These are phyloP conservation scores for Coniophora puteana DNA, from an alignment of 1,284 basidiomycete genomes.

Conservation along the genomic window DNA sequence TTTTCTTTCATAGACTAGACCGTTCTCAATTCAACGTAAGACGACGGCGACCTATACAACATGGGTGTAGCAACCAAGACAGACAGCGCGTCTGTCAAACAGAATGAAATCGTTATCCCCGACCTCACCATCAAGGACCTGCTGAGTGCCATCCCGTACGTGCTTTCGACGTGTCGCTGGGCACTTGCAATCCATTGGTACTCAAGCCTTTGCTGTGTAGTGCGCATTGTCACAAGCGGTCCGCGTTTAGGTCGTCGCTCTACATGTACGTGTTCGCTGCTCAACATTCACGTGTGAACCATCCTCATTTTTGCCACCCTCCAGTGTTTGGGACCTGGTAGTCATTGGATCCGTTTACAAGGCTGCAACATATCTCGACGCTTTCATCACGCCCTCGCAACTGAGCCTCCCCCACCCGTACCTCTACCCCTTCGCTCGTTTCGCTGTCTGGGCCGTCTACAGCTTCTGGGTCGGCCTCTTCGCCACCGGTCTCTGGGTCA, in stretches of 20 bases:
- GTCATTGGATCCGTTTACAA: conserved; percentile 74
- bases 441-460: conserved; percentile 82
- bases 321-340: conserved; percentile 71
- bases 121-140: conserved; percentile 85
- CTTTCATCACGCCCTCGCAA: conserved; percentile 52
- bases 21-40: no score
- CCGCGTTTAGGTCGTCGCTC: conserved; percentile 76
- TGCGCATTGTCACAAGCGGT: conserved; percentile 91
- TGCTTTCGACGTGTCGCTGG: conserved; percentile 15
- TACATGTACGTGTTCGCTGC: conserved; percentile 64
- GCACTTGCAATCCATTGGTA: neutral
- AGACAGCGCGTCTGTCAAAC: conserved; percentile 41
- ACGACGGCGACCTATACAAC: conserved; percentile 14
- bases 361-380: conserved; percentile 66
- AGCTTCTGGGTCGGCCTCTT: conserved; percentile 83
- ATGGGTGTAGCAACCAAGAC: conserved; percentile 20
- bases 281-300: no score
- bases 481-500: conserved; percentile 92
- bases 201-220: conserved; percentile 35
- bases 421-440: conserved; percentile 61
- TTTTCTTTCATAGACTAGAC: conserved; percentile 5
- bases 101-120: conserved; percentile 68
- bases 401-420: conserved; percentile 59
- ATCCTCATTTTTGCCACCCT: conserved; percentile 11
- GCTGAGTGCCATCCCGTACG: conserved; percentile 84